A percentile compares a stretch with the other conserved stretches of the same genome.
phyloP scores from a whole-genome alignment of 768 basidiomycete species.

The Panus rudis region DNA sequence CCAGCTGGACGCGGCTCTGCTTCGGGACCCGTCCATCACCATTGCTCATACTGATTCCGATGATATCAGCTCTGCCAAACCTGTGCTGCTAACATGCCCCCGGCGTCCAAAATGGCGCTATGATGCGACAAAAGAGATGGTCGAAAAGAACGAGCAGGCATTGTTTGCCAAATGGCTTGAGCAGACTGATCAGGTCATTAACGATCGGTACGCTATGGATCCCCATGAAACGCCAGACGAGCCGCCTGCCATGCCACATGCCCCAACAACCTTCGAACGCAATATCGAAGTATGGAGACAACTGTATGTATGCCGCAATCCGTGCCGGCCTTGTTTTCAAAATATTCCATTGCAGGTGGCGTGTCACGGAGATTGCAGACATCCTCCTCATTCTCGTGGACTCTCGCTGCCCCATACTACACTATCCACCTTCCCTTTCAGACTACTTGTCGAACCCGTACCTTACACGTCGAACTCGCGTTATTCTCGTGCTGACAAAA shows the following conservation, averaged over 20 bases:
- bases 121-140: slow-evolving; percentile 81
- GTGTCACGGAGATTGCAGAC: slow-evolving; percentile 86
- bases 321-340: neutral
- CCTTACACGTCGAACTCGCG: slow-evolving; percentile 16
- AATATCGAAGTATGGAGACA: slow-evolving; percentile 96
- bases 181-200: slow-evolving; percentile 51
- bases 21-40: slow-evolving; percentile 1
- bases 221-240: slow-evolving; percentile 3
- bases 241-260: slow-evolving; percentile 40
- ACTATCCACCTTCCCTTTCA: slow-evolving; percentile 76
- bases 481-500: slow-evolving; percentile 82
- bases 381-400: slow-evolving; percentile 86
- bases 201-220: slow-evolving; percentile 40
- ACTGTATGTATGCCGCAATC: slow-evolving; percentile 45
- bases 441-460: slow-evolving; percentile 42
- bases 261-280: slow-evolving; percentile 78
- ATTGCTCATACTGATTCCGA: slow-evolving; percentile 5
- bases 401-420: slow-evolving; percentile 81
- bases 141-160: slow-evolving; percentile 87
- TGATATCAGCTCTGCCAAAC: neutral
- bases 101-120: slow-evolving; percentile 81
- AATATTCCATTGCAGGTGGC: slow-evolving; percentile 53
- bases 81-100: slow-evolving; percentile 37
- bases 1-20: slow-evolving; percentile 12
- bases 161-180: slow-evolving; percentile 73